Percentiles rank a stretch among this genome's conserved stretches.
These are phyloP conservation scores for Ceratonia siliqua DNA, from an alignment of 306 rosid genomes.

Conservation along the genomic window DNA sequence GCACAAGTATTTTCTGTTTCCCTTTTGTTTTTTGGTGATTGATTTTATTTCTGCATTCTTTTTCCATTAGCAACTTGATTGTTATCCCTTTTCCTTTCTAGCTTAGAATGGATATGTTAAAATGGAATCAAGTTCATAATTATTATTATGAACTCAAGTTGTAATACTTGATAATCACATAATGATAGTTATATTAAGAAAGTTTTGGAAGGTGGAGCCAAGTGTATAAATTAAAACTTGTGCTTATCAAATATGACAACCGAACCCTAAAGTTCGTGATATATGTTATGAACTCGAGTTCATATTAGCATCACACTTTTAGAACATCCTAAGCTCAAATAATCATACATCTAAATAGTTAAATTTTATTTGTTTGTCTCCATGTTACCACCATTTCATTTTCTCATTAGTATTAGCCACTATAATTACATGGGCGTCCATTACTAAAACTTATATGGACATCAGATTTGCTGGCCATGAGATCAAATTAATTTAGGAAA, in stretches of 20 bases:
- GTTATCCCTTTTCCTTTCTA: neutral
- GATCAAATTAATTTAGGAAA: constrained; percentile 11
- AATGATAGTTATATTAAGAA: neutral
- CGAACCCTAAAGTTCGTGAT: no score
- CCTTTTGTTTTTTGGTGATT: constrained; percentile 25
- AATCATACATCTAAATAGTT: constrained; percentile 5
- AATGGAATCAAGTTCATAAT: neutral
- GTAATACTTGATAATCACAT: neutral
- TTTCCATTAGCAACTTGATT: neutral
- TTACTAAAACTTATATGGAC: constrained; percentile 21
- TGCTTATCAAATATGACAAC: constrained; percentile 25
- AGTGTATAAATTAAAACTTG: neutral
- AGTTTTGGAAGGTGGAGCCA: no score
- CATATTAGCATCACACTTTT: neutral
- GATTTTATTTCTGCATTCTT: neutral
- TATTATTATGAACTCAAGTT: neutral
- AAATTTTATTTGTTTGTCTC: constrained; percentile 10
- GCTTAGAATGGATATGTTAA: neutral
- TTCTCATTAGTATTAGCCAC: neutral
- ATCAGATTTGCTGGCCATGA: neutral
- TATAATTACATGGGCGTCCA: neutral
- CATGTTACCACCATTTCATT: constrained; percentile 1
- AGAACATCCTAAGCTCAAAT: constrained; percentile 18
- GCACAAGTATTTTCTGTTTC: constrained; percentile 20
- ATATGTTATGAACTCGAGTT: no score